Base-by-base conservation (phyloP, 2,329 filamentous ascomycete genomes). In the Fusarium fracticaudum region DNA sequence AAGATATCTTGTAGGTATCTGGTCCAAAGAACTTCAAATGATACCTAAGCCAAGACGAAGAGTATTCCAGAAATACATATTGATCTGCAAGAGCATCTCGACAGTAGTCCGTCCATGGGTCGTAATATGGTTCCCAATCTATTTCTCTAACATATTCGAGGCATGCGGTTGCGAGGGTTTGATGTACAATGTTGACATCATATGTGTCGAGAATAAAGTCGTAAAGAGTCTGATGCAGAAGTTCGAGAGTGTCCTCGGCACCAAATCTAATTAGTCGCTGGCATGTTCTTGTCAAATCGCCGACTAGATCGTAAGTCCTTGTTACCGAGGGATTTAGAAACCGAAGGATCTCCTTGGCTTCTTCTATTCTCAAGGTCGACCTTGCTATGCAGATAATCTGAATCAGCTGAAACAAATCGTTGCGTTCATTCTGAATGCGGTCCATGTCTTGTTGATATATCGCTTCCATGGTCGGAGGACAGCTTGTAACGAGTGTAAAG, bases 381-480 rank as follows among this genome's bases (percentile, higher is more conserved):
- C 59, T 65, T 9, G 70, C 67, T 40, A 76, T 67, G 40, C 70
- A 73, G 13, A 76, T n/a, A 29, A 75, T 64, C 43, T 67, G 72
- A 26, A 76, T 47, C 35, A 76, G 44, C 10, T 53, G 60, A 38
- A 76, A 76, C 22, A 75, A 37, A 38, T 76, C 74, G 4, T 61
- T 50, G 10, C 74, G 70, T 20, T 76, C 70, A 15, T 40, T 31
- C 40, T 67, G 50, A 8, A 76, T 69, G 41, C 67, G 72, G 22
- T 76, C 60, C 74, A 76, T 72, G 38, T 74, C 72, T 40, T 76
- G 74, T 41, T 75, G 67, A 37, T 76, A 76, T 24, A 76, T 76
- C 13, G 72, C 74, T 57, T 76, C 70, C 70, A 75, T 75, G 11
- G 72, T 74, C 8, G 74, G 62, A 24, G 67, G 68, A 29, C 71